Base-by-base conservation (phyloP, 495 filamentous ascomycete species). In the Penicillium parvum region DNA sequence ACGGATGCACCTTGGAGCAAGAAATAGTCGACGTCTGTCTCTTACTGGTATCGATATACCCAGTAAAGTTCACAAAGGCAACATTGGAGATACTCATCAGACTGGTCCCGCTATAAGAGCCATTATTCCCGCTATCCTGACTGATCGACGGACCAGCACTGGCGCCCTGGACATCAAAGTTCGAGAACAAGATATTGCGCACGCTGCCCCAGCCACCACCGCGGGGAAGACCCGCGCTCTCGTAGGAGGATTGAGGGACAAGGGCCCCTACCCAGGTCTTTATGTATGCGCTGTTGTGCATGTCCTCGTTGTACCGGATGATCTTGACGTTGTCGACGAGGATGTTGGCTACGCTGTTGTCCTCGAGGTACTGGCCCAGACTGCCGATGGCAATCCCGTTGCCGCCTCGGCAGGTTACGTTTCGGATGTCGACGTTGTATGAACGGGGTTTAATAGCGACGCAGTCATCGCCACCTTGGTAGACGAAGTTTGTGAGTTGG, bases 391-490 rank as follows among this genome's bases (percentile, higher is more conserved):
- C 75, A 25, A 78, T 71, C 19, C 77, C 77, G 43, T 79, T 81
- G 5, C 75, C 76, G 25, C 69, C 68, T 45, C 62, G 64, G 55
- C 76, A 79, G 7, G 71, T 75, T 0, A 72, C 71, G 42, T 78
- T 75, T n/a, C 63, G 64, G 34, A 72, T 61, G 19, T 61, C 58
- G 25, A 81, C 58, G 40, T 77, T 72, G 53, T 77, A 77, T 7
- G 69, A 74, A 9, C 73, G 66, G 7, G 76, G 73, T 43, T 81
- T 81, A 49, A 81, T 73, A 26, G 77, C 76, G 22, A 79, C 65
- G 53, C 74, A 79, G 50, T 79, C 75, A 46, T 79, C 76, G 26
- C 76, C 75, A 12, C 76, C 77, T 61, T 78, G 76, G 50, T 78
- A 79, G n/a, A 66, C 53, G 21, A 81, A 65, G 43, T 77, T 76